A percentile compares a stretch with the other conserved stretches of the same genome.
Evolutionary conservation across 1,139 yeast species (phyloP).

Genomic region (Lipomyces yarrowii): DNA sequence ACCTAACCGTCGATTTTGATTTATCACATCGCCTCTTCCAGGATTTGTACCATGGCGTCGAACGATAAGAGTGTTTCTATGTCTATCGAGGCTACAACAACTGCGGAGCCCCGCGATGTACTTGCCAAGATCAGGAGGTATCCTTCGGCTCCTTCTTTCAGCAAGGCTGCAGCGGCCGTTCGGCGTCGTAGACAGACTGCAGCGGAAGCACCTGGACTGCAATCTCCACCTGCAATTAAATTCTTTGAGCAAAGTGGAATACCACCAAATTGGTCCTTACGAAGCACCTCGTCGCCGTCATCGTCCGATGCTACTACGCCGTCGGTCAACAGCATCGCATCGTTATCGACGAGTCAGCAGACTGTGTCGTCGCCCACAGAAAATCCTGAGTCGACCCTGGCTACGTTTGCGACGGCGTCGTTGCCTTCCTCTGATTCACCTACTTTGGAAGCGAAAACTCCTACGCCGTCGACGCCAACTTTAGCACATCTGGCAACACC

Average conservation of each 20-base stretch:
- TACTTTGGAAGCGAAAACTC: background rate
- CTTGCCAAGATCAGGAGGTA: conserved; percentile 19
- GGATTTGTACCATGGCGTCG: background rate
- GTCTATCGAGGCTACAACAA: background rate
- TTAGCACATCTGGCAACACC: background rate
- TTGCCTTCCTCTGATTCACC: background rate
- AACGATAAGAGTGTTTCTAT: background rate
- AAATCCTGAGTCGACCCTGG: background rate
- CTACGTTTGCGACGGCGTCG: background rate
- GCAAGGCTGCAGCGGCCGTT: conserved; percentile 23
- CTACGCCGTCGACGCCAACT: conserved; percentile 5
- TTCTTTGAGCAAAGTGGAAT: background rate
- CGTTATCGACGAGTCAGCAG: background rate
- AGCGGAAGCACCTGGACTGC: conserved; percentile 3
- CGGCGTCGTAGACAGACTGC: conserved; percentile 26
- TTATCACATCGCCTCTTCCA: background rate
- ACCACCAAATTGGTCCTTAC: conserved; percentile 3
- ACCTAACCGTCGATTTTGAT: background rate
- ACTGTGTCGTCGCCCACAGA: background rate
- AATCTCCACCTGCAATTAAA: background rate
- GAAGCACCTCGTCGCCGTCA: conserved; percentile 1
- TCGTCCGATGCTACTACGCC: conserved; percentile 10
- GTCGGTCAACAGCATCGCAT: conserved; percentile 7
- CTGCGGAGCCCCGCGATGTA: background rate
- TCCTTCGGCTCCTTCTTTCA: conserved; percentile 30